Conservation (phyloP, 495 filamentous ascomycete species). For the Penicillium pulvis region DNA sequence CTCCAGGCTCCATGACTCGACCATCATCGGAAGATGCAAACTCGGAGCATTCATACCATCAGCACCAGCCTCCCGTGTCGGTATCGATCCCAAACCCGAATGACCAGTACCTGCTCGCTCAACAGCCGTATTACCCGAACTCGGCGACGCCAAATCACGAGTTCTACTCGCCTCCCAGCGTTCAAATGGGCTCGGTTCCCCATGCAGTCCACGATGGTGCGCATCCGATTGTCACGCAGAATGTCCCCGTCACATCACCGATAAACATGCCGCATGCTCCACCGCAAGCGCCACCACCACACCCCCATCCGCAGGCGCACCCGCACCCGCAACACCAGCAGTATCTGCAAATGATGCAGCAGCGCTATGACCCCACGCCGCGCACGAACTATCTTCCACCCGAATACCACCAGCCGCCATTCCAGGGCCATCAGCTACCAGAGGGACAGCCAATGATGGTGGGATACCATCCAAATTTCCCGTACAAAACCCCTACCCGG, state of each 20-base stretch:
- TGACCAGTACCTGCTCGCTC: conserved; percentile 44
- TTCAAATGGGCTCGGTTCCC: conserved; percentile 37
- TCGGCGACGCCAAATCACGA: conserved; percentile 41
- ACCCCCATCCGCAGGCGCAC: conserved; percentile 33
- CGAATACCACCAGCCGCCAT: conserved; percentile 37
- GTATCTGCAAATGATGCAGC: conserved; percentile 44
- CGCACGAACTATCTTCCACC: conserved; percentile 41
- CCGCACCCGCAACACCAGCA: conserved; percentile 31
- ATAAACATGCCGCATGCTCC: conserved; percentile 38
- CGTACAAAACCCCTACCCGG: conserved; percentile 43
- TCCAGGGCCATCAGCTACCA: conserved; percentile 30
- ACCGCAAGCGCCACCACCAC: conserved; percentile 35
- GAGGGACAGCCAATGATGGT: conserved; percentile 42
- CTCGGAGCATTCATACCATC: conserved; percentile 47
- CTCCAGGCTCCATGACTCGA: conserved; percentile 54
- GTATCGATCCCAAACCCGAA: conserved; percentile 36
- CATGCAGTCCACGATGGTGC: conserved; percentile 26
- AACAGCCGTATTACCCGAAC: conserved; percentile 43
- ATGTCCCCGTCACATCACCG: conserved; percentile 35
- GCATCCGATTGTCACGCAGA: conserved; percentile 35
- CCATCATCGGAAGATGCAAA: conserved; percentile 45
- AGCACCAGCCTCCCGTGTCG: conserved; percentile 30
- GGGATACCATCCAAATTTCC: conserved; percentile 39
- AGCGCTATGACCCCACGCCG: conserved; percentile 39
- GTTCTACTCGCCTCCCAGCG: conserved; percentile 39